Conservation (phyloP, 2,329 filamentous ascomycete genomes). For the Hawksworthiomyces lignivorus region DNA sequence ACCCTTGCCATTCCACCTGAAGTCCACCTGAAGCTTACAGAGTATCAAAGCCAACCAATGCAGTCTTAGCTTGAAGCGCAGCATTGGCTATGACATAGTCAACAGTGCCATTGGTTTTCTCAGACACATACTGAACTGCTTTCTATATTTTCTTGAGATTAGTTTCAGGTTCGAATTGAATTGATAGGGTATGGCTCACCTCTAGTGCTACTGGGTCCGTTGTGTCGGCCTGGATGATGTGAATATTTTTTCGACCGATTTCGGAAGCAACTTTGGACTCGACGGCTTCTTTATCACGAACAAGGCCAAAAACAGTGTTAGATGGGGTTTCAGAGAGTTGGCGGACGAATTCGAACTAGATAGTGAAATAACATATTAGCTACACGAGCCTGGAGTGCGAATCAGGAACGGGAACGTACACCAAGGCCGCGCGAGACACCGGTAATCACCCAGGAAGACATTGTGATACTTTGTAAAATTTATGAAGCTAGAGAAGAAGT, state of each 20-base stretch:
- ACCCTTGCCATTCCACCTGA: not conserved
- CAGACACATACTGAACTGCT: conserved; percentile 19
- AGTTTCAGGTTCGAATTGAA: too few species aligned
- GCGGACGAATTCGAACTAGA: conserved; percentile 41
- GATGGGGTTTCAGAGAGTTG: conserved; percentile 33
- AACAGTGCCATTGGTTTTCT: conserved; percentile 30
- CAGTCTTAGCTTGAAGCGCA: conserved; percentile 23
- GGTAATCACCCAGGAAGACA: conserved; percentile 19
- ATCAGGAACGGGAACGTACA: conserved; percentile 11
- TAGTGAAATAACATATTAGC: not conserved
- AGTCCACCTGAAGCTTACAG: not conserved
- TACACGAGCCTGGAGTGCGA: not conserved
- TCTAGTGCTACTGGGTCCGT: conserved; percentile 27
- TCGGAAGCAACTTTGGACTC: conserved; percentile 35
- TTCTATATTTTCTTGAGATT: conserved; percentile 10
- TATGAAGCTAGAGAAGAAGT: not conserved
- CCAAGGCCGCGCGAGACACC: conserved; percentile 18
- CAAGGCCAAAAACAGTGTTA: conserved; percentile 39
- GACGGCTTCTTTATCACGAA: conserved; percentile 37
- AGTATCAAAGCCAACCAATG: conserved; percentile 11
- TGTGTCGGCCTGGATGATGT: conserved; percentile 38
- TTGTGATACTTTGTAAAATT: not conserved
- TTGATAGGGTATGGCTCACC: conserved; percentile 17
- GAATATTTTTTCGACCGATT: conserved; percentile 34
- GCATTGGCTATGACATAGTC: conserved; percentile 48